Conservation (phyloP, 495 filamentous ascomycete genomes). For the Penicillium angulare region DNA sequence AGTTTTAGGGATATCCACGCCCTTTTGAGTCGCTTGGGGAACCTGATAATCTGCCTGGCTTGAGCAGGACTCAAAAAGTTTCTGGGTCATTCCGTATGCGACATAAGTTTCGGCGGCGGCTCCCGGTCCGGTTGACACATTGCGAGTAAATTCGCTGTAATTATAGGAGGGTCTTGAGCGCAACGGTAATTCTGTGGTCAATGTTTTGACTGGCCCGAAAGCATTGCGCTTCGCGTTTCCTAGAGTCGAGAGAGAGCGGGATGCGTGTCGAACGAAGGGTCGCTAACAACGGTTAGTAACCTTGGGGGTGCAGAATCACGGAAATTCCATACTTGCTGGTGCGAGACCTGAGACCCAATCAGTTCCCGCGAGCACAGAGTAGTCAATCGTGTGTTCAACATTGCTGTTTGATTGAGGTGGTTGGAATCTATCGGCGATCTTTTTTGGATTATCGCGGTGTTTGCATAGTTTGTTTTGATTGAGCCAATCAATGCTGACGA, state of each 20-base stretch:
- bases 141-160: conserved; percentile 22
- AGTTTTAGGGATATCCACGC: conserved; percentile 58
- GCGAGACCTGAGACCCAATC: conserved; percentile 6
- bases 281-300: conserved; percentile 7
- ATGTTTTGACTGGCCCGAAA: not conserved
- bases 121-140: conserved; percentile 33
- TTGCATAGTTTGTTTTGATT: conserved; percentile 34
- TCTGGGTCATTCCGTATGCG: conserved; percentile 74
- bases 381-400: conserved; percentile 22
- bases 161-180: conserved; percentile 24
- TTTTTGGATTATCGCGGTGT: conserved; percentile 22
- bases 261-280: conserved; percentile 9
- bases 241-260: conserved; percentile 6
- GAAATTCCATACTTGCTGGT: conserved; percentile 15
- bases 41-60: conserved; percentile 73
- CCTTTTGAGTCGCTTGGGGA: conserved; percentile 52
- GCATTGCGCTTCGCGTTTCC: not conserved
- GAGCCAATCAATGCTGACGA: not conserved
- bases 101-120: conserved; percentile 65
- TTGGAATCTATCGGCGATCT: conserved; percentile 14
- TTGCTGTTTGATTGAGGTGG: conserved; percentile 6
- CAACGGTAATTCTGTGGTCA: conserved; percentile 5
- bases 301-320: not conserved
- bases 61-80: conserved; percentile 74
- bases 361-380: conserved; percentile 18